phyloP scores from a whole-genome alignment of 2,329 filamentous ascomycete species.

The Coniochaeta ligniaria region DNA sequence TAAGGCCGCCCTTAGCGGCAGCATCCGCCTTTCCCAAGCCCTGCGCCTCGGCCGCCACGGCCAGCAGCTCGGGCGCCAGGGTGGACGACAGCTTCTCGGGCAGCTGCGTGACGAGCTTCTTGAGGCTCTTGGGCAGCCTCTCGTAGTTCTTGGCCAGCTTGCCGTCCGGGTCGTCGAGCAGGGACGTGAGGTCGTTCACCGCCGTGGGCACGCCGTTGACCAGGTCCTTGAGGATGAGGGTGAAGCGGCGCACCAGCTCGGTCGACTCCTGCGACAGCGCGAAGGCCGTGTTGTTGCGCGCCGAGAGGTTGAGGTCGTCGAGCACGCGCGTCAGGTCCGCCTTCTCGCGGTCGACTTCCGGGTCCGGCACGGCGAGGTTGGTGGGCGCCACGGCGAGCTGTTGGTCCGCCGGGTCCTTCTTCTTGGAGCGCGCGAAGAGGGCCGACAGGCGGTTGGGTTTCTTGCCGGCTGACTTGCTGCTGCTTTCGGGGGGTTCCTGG shows the following conservation, averaged over 20 bases:
- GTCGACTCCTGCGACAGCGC: conserved; percentile 78
- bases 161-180: conserved; percentile 55
- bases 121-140: conserved; percentile 68
- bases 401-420: conserved; percentile 17
- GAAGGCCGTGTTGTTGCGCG: conserved; percentile 80
- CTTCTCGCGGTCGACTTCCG: conserved; percentile 40
- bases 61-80: conserved; percentile 75
- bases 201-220: conserved; percentile 90
- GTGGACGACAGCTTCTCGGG: conserved; percentile 73
- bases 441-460: conserved; percentile 32
- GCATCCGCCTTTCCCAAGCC: conserved; percentile 48
- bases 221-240: conserved; percentile 83
- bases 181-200: conserved; percentile 71
- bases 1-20: conserved; percentile 29
- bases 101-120: conserved; percentile 79
- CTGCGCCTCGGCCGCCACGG: conserved; percentile 69
- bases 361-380: conserved; percentile 28
- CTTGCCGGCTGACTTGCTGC: conserved; percentile 17
- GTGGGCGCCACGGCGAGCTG: conserved; percentile 23
- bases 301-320: conserved; percentile 75
- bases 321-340: conserved; percentile 76
- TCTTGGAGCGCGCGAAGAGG: conserved; percentile 21
- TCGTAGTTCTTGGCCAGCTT: conserved; percentile 54
- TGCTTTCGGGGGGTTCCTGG: conserved; percentile 17
- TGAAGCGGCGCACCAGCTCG: conserved; percentile 76